Conservation (phyloP, 257 asterid species). For the Salvia rosmarinus region DNA sequence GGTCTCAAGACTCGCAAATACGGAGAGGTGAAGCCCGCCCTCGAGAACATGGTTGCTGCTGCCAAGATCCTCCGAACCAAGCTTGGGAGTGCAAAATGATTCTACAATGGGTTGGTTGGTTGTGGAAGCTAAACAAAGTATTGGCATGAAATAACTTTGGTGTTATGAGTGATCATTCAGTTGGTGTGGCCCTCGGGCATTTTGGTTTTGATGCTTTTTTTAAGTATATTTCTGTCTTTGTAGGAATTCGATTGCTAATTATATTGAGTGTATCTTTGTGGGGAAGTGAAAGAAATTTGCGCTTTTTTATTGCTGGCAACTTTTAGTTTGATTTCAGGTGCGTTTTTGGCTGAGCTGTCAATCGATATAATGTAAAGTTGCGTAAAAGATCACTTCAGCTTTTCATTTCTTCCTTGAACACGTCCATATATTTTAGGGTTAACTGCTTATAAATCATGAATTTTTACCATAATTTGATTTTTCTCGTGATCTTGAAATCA, state of each 20-base stretch:
- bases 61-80: conserved; percentile 79
- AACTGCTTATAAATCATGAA: no score
- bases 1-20: conserved; percentile 98
- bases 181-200: no score
- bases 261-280: conserved; percentile 17
- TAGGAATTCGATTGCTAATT: neutral
- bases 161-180: conserved; percentile 25
- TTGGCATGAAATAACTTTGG: conserved; percentile 36
- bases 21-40: conserved; percentile 88
- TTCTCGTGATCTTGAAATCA: no score
- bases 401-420: no score
- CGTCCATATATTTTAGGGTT: no score
- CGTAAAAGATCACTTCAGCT: no score
- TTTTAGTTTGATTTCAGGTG: no score
- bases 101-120: neutral
- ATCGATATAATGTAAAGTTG: no score
- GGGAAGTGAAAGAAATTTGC: conserved; percentile 18
- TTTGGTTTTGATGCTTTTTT: neutral
- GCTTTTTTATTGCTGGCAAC: neutral
- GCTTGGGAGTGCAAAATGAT: conserved; percentile 70
- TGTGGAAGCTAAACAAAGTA: neutral
- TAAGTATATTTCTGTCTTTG: conserved; percentile 8
- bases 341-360: no score
- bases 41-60: conserved; percentile 79
- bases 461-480: no score